Evolutionary conservation across 192 early-diverging fungal species (phyloP).

Genomic region (Gonapodya prolifera): DNA sequence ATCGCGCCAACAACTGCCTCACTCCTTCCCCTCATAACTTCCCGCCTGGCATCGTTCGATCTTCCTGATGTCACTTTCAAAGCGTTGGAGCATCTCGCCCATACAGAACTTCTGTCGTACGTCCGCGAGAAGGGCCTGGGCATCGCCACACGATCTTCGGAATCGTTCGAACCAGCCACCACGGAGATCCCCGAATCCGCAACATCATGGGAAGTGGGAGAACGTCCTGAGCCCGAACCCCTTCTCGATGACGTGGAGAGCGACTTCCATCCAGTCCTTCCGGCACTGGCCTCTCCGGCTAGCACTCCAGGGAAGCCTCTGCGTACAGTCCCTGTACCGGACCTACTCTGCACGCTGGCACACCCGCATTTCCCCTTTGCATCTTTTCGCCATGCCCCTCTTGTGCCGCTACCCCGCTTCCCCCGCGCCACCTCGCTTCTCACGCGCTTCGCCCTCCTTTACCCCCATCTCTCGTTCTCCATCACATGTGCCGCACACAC

Average conservation of each 20-base stretch:
- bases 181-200: background rate
- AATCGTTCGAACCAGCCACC: background rate
- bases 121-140: background rate
- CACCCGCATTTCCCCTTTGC: background rate
- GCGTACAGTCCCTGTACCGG: background rate
- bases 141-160: background rate
- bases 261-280: background rate
- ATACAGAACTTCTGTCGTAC: background rate
- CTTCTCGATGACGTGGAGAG: background rate
- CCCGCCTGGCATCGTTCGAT: background rate
- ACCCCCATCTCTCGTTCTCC: background rate
- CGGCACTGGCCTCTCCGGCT: background rate
- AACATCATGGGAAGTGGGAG: background rate
- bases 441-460: background rate
- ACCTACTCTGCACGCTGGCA: background rate
- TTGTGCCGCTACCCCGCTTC: background rate
- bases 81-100: background rate
- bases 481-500: background rate
- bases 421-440: background rate
- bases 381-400: background rate
- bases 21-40: background rate
- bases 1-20: background rate
- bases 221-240: background rate
- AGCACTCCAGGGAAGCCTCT: no score
- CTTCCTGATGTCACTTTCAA: background rate